A percentile compares a stretch with the other conserved stretches of the same genome.
Conservation (phyloP, 345 rosid species). For the Eucalyptus erythrocorys region DNA sequence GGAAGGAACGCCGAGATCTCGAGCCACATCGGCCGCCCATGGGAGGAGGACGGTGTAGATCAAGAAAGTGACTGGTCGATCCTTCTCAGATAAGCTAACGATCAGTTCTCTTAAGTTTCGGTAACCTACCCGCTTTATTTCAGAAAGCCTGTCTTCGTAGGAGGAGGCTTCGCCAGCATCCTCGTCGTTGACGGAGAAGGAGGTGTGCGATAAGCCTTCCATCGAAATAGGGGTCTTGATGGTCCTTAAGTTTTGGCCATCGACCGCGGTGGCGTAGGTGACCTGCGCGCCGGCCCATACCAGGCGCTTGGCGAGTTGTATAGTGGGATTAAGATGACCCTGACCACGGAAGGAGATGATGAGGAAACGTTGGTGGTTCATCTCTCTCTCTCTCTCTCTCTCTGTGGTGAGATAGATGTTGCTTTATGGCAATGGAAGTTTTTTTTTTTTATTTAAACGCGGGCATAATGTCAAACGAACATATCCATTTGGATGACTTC, state of each 20-base stretch:
- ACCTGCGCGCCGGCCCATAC: constrained; percentile 29
- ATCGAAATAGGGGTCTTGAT: constrained; percentile 12
- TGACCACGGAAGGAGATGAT: constrained; percentile 30
- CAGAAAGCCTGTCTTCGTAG: neutral
- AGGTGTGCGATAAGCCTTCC: constrained; percentile 19
- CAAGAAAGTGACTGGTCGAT: constrained; percentile 14
- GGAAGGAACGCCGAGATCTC: constrained; percentile 19
- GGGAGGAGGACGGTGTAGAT: constrained; percentile 44
- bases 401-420: neutral
- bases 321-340: constrained; percentile 63
- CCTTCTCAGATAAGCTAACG: neutral
- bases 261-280: constrained; percentile 26
- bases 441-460: no score
- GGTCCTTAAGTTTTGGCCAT: constrained; percentile 12
- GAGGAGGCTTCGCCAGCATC: constrained; percentile 16
- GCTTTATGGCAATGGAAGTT: neutral
- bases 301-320: constrained; percentile 53
- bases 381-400: neutral
- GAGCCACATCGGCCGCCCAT: constrained; percentile 42
- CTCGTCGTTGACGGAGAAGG: constrained; percentile 48
- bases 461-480: neutral
- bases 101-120: constrained; percentile 20
- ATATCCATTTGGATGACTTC: neutral
- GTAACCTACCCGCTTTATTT: neutral
- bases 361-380: constrained; percentile 16